A percentile compares a stretch with the other conserved stretches of the same genome.
These are phyloP conservation scores for Geotrichum bryndzae DNA, from an alignment of 1,139 yeast genomes.

Conservation along the genomic window DNA sequence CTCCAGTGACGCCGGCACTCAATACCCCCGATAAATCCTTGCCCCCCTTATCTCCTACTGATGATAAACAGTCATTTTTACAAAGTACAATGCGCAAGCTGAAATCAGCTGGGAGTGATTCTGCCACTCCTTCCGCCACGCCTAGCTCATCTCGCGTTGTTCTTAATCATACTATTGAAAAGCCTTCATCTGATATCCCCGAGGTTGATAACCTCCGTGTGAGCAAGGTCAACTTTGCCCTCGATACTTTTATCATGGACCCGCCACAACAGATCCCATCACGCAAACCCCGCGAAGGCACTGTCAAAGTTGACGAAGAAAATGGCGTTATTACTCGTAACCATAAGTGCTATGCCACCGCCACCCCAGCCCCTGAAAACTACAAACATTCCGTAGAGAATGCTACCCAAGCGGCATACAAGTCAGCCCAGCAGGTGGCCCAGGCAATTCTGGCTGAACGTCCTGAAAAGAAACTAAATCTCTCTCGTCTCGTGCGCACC, in stretches of 20 bases:
- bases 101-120: neutral
- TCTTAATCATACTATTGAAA: conserved; percentile 36
- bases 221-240: conserved; percentile 61
- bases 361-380: conserved; percentile 12
- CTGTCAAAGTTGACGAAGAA: conserved; percentile 49
- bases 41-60: neutral
- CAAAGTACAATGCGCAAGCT: conserved; percentile 1
- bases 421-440: conserved; percentile 33
- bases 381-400: conserved; percentile 28
- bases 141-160: neutral
- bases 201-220: conserved; percentile 9
- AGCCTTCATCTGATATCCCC: conserved; percentile 25
- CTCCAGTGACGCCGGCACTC: neutral
- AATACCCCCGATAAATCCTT: neutral
- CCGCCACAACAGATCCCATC: conserved; percentile 97
- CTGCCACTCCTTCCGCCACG: neutral
- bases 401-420: conserved; percentile 33
- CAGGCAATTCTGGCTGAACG: conserved; percentile 22
- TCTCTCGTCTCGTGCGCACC: neutral
- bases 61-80: conserved; percentile 2
- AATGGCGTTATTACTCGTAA: conserved; percentile 29
- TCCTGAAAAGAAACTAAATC: conserved; percentile 3
- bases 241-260: conserved; percentile 61
- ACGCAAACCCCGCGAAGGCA: conserved; percentile 72
- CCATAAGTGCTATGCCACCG: conserved; percentile 27